Conservation (phyloP, 2,329 filamentous ascomycete genomes). For the Alternaria sp. region DNA sequence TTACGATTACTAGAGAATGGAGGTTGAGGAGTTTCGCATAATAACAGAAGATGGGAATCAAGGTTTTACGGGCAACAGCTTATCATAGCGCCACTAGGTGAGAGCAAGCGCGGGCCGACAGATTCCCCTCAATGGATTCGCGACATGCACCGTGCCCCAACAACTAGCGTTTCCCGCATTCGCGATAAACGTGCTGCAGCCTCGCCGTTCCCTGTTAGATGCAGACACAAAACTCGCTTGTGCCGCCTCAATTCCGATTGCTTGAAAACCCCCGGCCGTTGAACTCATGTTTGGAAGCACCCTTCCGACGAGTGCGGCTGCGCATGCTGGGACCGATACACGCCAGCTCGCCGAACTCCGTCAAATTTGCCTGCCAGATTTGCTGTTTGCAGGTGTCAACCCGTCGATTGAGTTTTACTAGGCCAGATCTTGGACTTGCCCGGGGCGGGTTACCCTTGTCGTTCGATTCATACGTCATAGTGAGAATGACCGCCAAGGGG, state of each 20-base stretch:
- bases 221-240: constrained; percentile 23
- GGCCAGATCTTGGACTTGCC: constrained; percentile 10
- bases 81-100: constrained; percentile 27
- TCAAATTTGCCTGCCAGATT: not conserved
- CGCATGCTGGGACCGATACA: not conserved
- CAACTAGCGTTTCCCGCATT: constrained; percentile 20
- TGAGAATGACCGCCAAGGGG: constrained; percentile 20
- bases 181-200: constrained; percentile 23
- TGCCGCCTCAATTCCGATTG: constrained; percentile 17
- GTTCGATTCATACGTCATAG: constrained; percentile 23
- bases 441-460: constrained; percentile 14
- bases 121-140: constrained; percentile 20
- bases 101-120: constrained; percentile 28
- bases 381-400: constrained; percentile 11
- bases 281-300: not conserved
- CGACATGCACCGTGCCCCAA: constrained; percentile 18
- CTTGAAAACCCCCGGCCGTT: constrained; percentile 7
- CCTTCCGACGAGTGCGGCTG: not conserved
- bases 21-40: constrained; percentile 25
- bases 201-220: constrained; percentile 21
- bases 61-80: constrained; percentile 31
- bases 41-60: constrained; percentile 21
- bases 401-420: constrained; percentile 15
- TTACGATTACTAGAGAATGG: constrained; percentile 23
- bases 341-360: not conserved